These are phyloP conservation scores for Cordyceps tenuipes DNA, from an alignment of 2,329 filamentous ascomycete genomes.

Conservation along the genomic window DNA sequence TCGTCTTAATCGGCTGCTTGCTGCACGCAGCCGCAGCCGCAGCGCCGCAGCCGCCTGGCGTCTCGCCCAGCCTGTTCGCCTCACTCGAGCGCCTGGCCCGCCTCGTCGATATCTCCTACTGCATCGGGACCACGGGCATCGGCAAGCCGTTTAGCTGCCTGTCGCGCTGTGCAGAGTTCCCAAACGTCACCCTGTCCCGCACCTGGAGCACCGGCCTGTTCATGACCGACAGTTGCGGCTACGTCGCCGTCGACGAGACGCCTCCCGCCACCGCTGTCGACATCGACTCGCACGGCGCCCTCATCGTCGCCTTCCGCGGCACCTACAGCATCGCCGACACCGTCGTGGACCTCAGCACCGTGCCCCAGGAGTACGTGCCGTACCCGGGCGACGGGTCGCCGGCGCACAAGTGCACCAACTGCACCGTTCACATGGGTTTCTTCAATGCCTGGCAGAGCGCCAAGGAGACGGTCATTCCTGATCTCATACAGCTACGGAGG, in stretches of 20 bases:
- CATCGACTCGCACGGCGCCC: constrained; percentile 27
- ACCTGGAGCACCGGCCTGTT: constrained; percentile 88
- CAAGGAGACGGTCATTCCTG: constrained; percentile 57
- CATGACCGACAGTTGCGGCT: constrained; percentile 86
- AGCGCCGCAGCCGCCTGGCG: constrained; percentile 5
- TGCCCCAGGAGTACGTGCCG: constrained; percentile 83
- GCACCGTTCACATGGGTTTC: constrained; percentile 89
- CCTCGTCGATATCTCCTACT: constrained; percentile 90
- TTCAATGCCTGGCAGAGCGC: constrained; percentile 75
- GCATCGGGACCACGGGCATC: constrained; percentile 78
- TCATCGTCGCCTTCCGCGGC: constrained; percentile 85
- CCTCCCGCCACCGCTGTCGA: constrained; percentile 16
- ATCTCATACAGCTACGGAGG: constrained; percentile 50
- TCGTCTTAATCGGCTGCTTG: neutral
- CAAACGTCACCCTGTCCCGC: constrained; percentile 66
- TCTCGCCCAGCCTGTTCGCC: constrained; percentile 61
- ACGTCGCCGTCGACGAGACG: constrained; percentile 75
- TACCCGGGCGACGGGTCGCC: constrained; percentile 49
- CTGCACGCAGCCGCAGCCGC: neutral
- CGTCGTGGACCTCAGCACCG: constrained; percentile 78
- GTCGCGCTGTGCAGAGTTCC: constrained; percentile 79
- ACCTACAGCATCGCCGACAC: constrained; percentile 93
- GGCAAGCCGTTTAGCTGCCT: constrained; percentile 75
- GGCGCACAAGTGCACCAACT: constrained; percentile 63
- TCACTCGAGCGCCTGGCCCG: constrained; percentile 83